A percentile compares a stretch with the other conserved stretches of the same genome.
phyloP scores from a whole-genome alignment of 495 filamentous ascomycete species.

The Extremus antarcticus region DNA sequence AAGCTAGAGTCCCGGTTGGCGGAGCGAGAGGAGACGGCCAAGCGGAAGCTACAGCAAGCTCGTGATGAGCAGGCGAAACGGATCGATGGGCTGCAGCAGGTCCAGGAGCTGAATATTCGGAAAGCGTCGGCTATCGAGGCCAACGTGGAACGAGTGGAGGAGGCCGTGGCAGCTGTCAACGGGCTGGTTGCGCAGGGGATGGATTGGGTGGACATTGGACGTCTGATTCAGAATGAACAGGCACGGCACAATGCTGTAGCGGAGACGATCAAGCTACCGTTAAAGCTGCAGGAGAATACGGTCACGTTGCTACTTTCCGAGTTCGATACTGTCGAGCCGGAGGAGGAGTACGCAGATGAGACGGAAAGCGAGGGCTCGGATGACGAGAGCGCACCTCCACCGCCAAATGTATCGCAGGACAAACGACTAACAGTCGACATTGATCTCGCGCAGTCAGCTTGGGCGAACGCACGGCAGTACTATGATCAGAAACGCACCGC shows the following conservation, averaged over 20 bases:
- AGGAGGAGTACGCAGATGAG: conserved; percentile 49
- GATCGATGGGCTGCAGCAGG: conserved; percentile 66
- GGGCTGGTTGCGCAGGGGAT: conserved; percentile 81
- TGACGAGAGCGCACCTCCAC: conserved; percentile 39
- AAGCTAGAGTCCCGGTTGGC: conserved; percentile 72
- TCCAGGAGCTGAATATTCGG: conserved; percentile 70
- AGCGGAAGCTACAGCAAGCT: conserved; percentile 70
- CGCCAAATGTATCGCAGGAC: conserved; percentile 31
- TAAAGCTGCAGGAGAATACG: conserved; percentile 82
- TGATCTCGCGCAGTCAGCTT: conserved; percentile 68
- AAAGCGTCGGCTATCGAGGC: conserved; percentile 85
- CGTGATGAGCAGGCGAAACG: conserved; percentile 71
- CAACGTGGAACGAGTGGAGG: conserved; percentile 78
- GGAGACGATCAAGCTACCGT: conserved; percentile 70
- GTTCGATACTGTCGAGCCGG: conserved; percentile 48
- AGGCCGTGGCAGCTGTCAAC: conserved; percentile 84
- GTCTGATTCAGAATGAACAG: conserved; percentile 78
- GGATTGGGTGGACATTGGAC: conserved; percentile 90
- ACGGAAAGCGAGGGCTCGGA: conserved; percentile 55
- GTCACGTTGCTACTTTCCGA: conserved; percentile 72
- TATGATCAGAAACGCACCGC: conserved; percentile 79
- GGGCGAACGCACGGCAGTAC: conserved; percentile 82
- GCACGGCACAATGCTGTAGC: conserved; percentile 72
- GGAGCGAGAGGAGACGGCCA: conserved; percentile 71
- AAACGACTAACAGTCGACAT: conserved; percentile 63